Base-by-base conservation (phyloP, 257 asterid genomes). In the Primulina tabacum region DNA sequence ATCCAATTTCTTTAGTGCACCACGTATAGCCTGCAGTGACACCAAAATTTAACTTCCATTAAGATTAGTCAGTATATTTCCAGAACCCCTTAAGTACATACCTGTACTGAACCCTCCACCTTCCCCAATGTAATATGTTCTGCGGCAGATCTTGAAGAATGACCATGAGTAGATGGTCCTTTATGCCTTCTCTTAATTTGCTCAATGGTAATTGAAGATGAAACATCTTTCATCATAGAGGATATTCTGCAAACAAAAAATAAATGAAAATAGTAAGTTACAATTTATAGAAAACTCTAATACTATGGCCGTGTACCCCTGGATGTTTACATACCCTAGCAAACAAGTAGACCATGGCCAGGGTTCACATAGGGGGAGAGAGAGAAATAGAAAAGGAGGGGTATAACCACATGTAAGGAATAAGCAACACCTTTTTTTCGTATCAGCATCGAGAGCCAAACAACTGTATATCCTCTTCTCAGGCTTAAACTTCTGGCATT, bases 81-180 rank as follows among this genome's bases (percentile, higher is more conserved):
- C 33, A 65, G 70, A 65, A 60, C 43, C 61, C 62, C 29, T 29
- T 38, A 29, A 71, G 57, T 67, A 52, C 77, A 73, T 80, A 90
- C 99, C 99, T 88, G 86, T 63, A 85, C 69, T 28, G 90, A 76
- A 61, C 86, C 90, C 79, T 94, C 97, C 62, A 88, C 88, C 78
- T 82, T 94, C 75, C 99, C 99, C 78, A 80, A 38, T 34, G 97
- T 89, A 57, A 94, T 71, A 75, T 76, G 76, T 50, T 89, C 90
- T 5, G 67, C 55, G 55, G 33, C 73, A 77, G 11, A 67, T 71
- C 73, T 90, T 58, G 89, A 82, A 24, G 73, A 67, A 37, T 62
- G 64, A 18, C 62, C 66, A 77, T 85, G 84, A 33, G 88, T 84
- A 72, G 87, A 83, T 66, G 92, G 93, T 57, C 75, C 67, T 68